phyloP scores from a whole-genome alignment of 1,284 basidiomycete species.

The Cronartium ribicola region DNA sequence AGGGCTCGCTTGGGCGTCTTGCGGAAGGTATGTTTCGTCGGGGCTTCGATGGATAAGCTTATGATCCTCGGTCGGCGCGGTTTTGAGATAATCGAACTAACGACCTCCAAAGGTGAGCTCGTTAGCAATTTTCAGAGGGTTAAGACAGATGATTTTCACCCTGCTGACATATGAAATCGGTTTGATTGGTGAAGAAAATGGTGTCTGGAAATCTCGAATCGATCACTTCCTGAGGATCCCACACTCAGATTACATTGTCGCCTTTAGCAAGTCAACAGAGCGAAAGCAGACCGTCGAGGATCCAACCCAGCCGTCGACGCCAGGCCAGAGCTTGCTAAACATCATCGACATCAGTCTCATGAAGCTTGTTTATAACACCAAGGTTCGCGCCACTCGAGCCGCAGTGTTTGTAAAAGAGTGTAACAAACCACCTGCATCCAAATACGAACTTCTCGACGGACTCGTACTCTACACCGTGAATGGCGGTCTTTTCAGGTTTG shows the following conservation, averaged over 20 bases:
- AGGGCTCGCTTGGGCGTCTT: neutral
- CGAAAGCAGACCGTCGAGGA: neutral
- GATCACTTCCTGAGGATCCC: neutral
- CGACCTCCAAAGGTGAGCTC: neutral
- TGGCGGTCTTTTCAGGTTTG: conserved; percentile 19
- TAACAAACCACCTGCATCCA: neutral
- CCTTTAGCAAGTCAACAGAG: neutral
- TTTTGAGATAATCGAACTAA: neutral
- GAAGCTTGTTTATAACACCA: neutral
- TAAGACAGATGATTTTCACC: no score
- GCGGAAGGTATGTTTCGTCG: neutral
- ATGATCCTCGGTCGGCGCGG: conserved; percentile 5
- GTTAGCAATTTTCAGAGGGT: neutral
- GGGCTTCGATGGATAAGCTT: neutral
- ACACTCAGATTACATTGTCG: neutral
- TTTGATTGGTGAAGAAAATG: neutral
- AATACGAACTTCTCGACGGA: conserved; percentile 27
- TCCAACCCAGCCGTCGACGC: neutral
- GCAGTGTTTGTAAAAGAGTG: neutral
- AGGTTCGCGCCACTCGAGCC: neutral
- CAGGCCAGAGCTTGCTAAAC: neutral
- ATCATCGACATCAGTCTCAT: neutral
- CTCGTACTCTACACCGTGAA: conserved; percentile 15
- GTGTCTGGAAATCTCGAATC: neutral
- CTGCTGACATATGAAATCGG: neutral